Evolutionary conservation across 768 basidiomycete species (phyloP), one percentile per base, ranked within the genome.

Genomic region (Lactifluus volemus): DNA sequence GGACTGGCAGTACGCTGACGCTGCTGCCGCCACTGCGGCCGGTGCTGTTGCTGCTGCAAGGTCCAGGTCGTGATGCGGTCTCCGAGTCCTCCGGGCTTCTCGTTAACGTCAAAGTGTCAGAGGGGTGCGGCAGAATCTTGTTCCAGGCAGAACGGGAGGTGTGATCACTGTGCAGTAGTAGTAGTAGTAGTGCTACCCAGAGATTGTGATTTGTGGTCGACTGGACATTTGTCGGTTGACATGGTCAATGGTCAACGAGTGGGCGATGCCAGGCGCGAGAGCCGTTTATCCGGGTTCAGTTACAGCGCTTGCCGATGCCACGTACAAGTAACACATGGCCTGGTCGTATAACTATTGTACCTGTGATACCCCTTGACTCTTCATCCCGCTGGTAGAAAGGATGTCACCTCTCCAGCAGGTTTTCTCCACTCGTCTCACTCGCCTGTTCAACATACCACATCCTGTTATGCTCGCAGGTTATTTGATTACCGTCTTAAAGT

Each of bases 391-490:
- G 17, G 29, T 60, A 54, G 65, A 70, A 71, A 34, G 66, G 64
- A 89, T 89, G 86, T 84, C 85, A 49, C 81, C 86, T 50, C 87
- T 85, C 10, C 67, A 73, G 42, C 80, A 82, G 17, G 73, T 88
- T 17, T 86, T 92, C 72, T 74, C 79, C 5, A 92, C 89, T 0
- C 84, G 86, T 8, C 79, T 92, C 67, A 90, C 89, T 4, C 80
- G 76, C 67, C 72, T 92, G 60, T 92, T 93, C 75, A 78, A 77
- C 47, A 85, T 92, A 62, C 83, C 81, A 72, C 91, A 92, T 68
- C 91, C 91, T 5, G 85, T 92, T 69, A 84, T 92, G 81, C 78
- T 92, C 32, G 91, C 90, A 66, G 88, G 86, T 70, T 34, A 12
- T 14, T 51, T 17, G n/a, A 45, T 45, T 19, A 19, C 17, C 21